phyloP scores from a whole-genome alignment of 2,329 filamentous ascomycete genomes.

The Phoma herbarum region DNA sequence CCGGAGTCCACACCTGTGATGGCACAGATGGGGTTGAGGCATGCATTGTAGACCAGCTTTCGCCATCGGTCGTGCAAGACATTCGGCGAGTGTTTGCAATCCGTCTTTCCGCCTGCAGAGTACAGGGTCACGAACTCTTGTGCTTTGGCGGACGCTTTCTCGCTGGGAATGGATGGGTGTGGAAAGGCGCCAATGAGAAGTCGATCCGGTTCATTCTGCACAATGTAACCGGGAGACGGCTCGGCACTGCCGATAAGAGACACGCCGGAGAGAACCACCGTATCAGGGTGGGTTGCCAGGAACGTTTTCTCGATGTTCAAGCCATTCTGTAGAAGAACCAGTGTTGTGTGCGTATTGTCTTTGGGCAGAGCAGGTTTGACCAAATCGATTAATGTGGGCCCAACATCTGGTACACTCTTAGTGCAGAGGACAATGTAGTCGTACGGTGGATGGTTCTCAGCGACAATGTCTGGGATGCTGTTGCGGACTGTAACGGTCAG shows the following conservation, averaged over 20 bases:
- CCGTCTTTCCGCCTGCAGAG: slow-evolving; percentile 56
- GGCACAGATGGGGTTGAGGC: slow-evolving; percentile 63
- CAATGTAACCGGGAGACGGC: slow-evolving; percentile 56
- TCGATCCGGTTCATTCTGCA: slow-evolving; percentile 62
- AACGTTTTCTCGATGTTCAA: slow-evolving; percentile 69
- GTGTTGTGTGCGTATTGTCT: slow-evolving; percentile 57
- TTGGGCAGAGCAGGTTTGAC: slow-evolving; percentile 63
- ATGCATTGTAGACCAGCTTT: slow-evolving; percentile 63
- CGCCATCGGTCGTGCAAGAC: slow-evolving; percentile 59
- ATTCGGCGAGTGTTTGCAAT: slow-evolving; percentile 54
- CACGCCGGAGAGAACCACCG: slow-evolving; percentile 63
- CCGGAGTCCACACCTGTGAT: slow-evolving; percentile 62
- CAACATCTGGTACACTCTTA: slow-evolving; percentile 66
- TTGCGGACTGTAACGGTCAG: slow-evolving; percentile 54
- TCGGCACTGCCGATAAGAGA: slow-evolving; percentile 64
- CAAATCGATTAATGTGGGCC: slow-evolving; percentile 59
- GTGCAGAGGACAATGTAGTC: slow-evolving; percentile 67
- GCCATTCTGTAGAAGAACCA: slow-evolving; percentile 69
- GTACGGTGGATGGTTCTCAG: slow-evolving; percentile 52
- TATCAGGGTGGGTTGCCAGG: slow-evolving; percentile 59
- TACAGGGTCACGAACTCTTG: slow-evolving; percentile 60
- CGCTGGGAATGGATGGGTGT: slow-evolving; percentile 44
- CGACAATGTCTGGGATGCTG: slow-evolving; percentile 57
- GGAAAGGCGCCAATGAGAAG: slow-evolving; percentile 62
- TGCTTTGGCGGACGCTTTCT: slow-evolving; percentile 43